Base-by-base conservation (phyloP, 2,329 filamentous ascomycete species). In the Diaporthe sp. region DNA sequence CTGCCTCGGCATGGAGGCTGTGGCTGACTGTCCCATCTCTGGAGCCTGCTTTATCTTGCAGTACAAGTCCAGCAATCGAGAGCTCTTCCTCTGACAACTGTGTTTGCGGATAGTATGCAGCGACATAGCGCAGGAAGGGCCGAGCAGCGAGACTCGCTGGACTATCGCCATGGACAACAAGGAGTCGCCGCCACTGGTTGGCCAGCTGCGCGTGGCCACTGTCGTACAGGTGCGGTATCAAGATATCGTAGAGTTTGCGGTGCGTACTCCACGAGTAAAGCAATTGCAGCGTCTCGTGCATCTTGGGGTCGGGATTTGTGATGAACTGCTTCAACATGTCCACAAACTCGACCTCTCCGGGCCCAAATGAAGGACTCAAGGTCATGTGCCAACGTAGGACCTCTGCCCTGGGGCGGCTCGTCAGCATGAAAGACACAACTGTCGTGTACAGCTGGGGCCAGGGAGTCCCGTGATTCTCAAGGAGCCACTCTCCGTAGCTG, bases 401-500 rank as follows among this genome's bases (percentile, higher is more conserved):
- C 61, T 83, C 80, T 1, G 82, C 80, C 70, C 84, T 85, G 58
- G 85, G 81, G 39, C 80, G 82, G 37, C 83, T 83, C 1, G 80
- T 81, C 7, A 91, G 81, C 63, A 87, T 86, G 77, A 83, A 82
- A 28, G 85, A 81, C 25, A 91, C 79, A 17, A 87, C 78, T n/a
- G 83, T 87, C n/a, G 81, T 80, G 77, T 91, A 90, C 3, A 90
- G 80, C 17, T 85, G 80, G 2, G 89, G 89, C 89, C 89, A 91
- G 55, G 80, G 81, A 17, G 85, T 85, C 42, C 80, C 78, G 68
- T 86, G 82, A 3, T 82, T 76, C 3, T 82, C 79, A 42, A 81
- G 80, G 73, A 91, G 85, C 81, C 85, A 87, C 76, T 86, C 83
- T 51, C 85, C 85, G 74, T 87, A 87, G 20, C 80, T 75, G 80